These are phyloP conservation scores for Singerocomus rubriflavus DNA, from an alignment of 1,284 basidiomycete species.

Conservation along the genomic window DNA sequence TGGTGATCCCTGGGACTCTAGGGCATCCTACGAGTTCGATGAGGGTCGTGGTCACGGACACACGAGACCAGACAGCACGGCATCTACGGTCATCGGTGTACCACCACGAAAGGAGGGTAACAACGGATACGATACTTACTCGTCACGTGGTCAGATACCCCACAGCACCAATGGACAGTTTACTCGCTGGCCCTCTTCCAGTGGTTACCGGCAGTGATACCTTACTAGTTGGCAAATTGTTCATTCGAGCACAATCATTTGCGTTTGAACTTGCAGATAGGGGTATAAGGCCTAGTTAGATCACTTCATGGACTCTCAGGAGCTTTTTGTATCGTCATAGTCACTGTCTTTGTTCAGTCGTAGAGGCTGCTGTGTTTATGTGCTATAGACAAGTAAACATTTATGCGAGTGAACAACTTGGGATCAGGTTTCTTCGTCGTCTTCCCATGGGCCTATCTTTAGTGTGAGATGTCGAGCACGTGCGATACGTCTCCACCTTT, in stretches of 20 bases:
- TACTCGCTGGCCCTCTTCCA: slow-evolving; percentile 45
- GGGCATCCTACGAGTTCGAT: slow-evolving; percentile 50
- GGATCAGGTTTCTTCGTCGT: slow-evolving; percentile 9
- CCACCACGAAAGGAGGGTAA: slow-evolving; percentile 46
- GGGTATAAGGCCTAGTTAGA: slow-evolving; percentile 32
- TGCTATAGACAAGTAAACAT: slow-evolving; percentile 4
- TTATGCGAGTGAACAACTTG: neutral
- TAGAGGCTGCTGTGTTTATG: neutral
- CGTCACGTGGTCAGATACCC: slow-evolving; percentile 1
- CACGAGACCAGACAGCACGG: slow-evolving; percentile 48
- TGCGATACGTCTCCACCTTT: slow-evolving; percentile 31
- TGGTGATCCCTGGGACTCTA: slow-evolving; percentile 71
- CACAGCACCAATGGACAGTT: slow-evolving; percentile 29
- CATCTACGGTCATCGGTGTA: slow-evolving; percentile 51
- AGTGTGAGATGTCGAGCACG: slow-evolving; percentile 18
- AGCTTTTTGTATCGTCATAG: slow-evolving; percentile 5
- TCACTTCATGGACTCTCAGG: slow-evolving; percentile 9
- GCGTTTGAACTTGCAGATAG: slow-evolving; percentile 39
- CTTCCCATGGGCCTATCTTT: slow-evolving; percentile 22
- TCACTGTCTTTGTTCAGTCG: neutral
- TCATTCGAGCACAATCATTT: neutral
- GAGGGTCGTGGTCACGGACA: slow-evolving; percentile 42
- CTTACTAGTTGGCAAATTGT: neutral
- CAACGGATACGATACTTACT: slow-evolving; percentile 30
- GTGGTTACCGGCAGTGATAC: slow-evolving; percentile 39